Conservation (phyloP, 306 rosid genomes). For the Potentilla sterilis region DNA sequence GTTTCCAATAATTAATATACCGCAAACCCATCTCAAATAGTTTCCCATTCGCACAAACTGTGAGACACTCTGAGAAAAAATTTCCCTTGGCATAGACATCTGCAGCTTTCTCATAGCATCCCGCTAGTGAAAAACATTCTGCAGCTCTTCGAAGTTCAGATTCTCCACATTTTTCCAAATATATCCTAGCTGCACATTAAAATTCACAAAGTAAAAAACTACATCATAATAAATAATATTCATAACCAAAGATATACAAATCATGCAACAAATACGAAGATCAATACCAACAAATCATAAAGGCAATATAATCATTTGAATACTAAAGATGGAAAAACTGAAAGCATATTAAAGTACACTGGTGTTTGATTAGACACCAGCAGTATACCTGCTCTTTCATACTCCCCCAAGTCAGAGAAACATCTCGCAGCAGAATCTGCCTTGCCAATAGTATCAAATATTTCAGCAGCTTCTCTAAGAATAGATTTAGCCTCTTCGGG, state of each 20-base stretch:
- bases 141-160: slow-evolving; percentile 58
- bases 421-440: slow-evolving; percentile 63
- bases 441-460: slow-evolving; percentile 62
- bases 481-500: slow-evolving; percentile 47
- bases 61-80: slow-evolving; percentile 51
- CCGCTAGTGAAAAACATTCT: slow-evolving; percentile 61
- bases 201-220: not conserved
- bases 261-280: not conserved
- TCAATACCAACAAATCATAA: not conserved
- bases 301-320: not conserved
- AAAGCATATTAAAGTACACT: not conserved
- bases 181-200: slow-evolving; percentile 49
- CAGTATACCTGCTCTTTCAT: slow-evolving; percentile 73
- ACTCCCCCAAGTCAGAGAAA: slow-evolving; percentile 61
- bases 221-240: slow-evolving; percentile 37
- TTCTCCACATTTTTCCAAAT: slow-evolving; percentile 52
- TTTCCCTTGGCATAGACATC: slow-evolving; percentile 55
- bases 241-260: slow-evolving; percentile 4
- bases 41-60: slow-evolving; percentile 48
- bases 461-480: slow-evolving; percentile 74
- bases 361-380: not conserved
- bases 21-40: slow-evolving; percentile 55
- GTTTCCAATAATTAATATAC: slow-evolving; percentile 58
- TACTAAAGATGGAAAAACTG: not conserved
- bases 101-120: slow-evolving; percentile 52